Evolutionary conservation across 1,284 basidiomycete genomes (phyloP), one percentile per base, ranked within the genome.

Genomic region (Butyriboletus appendiculatus): DNA sequence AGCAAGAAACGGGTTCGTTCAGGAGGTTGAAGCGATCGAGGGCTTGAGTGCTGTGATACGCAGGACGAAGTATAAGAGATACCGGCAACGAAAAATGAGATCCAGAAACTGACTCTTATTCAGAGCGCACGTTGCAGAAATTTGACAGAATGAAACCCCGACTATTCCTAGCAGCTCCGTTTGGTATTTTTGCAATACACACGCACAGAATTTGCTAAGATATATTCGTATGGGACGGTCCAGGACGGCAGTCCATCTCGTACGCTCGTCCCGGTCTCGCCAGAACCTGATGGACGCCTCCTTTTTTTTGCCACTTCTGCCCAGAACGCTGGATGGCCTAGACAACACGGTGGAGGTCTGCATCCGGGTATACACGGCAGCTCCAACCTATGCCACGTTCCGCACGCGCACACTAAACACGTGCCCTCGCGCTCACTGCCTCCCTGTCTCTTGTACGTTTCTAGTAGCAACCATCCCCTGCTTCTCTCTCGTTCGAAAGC

Each of bases 141-240:
- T 53, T 48, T 66, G 62, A 66, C 64, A 65, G 61, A 63, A 65
- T 65, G 63, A 63, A 69, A 69, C 67, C 64, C 64, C 64, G 67
- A 62, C 60, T 56, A 55, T 65, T 11, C 28, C 28, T 28, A 28
- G 28, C 28, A 28, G 28, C 28, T 28, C 28, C 28, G 28, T 28
- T 28, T 28, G 28, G 28, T 10, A 28, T 28, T 28, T 28, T 28
- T 28, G 28, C 28, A 28, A 28, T 28, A 28, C 28, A 28, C 28
- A 10, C 28, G 28, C 28, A 28, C 28, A 28, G 26, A 28, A 28
- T 28, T 28, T 28, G 26, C 26, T 28, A 28, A 43, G 46, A 37
- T 37, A 9, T 7, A 11, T 41, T 52, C 40, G 30, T 49, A 37
- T 30, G 26, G 45, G 46, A 48, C 20, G 48, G 50, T 53, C 24